Evolutionary conservation across 2,329 filamentous ascomycete genomes (phyloP).

Genomic region (Proliferodiscus dingleyae): DNA sequence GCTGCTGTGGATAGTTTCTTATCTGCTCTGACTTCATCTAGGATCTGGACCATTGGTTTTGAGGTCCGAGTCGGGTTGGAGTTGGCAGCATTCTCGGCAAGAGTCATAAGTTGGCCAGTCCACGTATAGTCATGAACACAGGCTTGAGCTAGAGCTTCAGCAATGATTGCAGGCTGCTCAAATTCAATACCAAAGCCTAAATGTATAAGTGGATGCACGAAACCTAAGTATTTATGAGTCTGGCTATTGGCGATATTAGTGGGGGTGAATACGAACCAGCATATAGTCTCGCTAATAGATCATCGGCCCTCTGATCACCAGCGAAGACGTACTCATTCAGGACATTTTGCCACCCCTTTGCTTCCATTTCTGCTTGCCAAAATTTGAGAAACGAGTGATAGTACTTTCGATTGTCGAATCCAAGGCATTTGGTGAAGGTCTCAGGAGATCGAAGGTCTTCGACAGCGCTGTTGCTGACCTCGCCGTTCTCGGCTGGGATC

Average conservation of each 20-base stretch:
- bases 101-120: slow-evolving; percentile 49
- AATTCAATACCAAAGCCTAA: slow-evolving; percentile 83
- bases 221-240: slow-evolving; percentile 39
- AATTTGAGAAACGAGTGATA: slow-evolving; percentile 74
- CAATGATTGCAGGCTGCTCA: slow-evolving; percentile 72
- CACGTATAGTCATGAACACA: slow-evolving; percentile 62
- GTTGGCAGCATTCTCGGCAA: slow-evolving; percentile 45
- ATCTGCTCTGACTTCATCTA: slow-evolving; percentile 54
- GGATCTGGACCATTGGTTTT: slow-evolving; percentile 50
- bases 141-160: slow-evolving; percentile 73
- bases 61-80: slow-evolving; percentile 28
- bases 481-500: slow-evolving; percentile 35
- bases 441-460: slow-evolving; percentile 44
- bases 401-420: slow-evolving; percentile 53
- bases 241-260: not conserved
- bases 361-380: slow-evolving; percentile 69
- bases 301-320: slow-evolving; percentile 58
- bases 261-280: slow-evolving; percentile 41
- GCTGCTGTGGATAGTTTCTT: slow-evolving; percentile 51
- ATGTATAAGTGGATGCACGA: slow-evolving; percentile 79
- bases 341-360: slow-evolving; percentile 55
- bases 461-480: slow-evolving; percentile 34
- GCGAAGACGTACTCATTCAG: slow-evolving; percentile 66
- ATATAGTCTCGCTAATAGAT: slow-evolving; percentile 65
- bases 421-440: slow-evolving; percentile 55